These are phyloP conservation scores for Exophiala mesophila DNA, from an alignment of 2,329 filamentous ascomycete species.

Conservation along the genomic window DNA sequence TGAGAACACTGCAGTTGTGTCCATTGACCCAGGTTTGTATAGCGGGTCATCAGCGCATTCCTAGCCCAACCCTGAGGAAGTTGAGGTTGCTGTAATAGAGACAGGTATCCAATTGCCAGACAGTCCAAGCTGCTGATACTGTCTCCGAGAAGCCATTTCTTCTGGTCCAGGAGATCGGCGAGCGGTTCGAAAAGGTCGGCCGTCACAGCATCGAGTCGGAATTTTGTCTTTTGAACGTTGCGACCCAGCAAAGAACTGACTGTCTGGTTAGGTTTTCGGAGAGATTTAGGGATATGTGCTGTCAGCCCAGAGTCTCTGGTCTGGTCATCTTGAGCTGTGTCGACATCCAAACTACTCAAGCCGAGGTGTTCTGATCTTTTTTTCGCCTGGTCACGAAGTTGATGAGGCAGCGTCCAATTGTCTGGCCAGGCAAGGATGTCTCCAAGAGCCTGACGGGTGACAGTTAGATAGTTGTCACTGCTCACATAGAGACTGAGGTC, in stretches of 20 bases:
- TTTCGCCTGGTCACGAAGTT: constrained; percentile 65
- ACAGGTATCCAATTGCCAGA: constrained; percentile 72
- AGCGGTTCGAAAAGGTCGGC: constrained; percentile 68
- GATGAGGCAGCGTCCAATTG: constrained; percentile 78
- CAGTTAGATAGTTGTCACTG: constrained; percentile 74
- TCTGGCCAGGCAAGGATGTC: constrained; percentile 76
- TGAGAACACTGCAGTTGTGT: constrained; percentile 36
- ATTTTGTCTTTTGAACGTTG: constrained; percentile 66
- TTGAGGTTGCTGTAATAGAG: constrained; percentile 62
- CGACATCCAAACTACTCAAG: constrained; percentile 62
- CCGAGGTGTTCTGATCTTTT: constrained; percentile 65
- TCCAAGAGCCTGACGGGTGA: constrained; percentile 76
- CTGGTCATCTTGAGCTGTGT: constrained; percentile 40
- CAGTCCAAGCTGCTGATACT: constrained; percentile 68
- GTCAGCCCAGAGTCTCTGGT: constrained; percentile 33
- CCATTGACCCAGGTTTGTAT: constrained; percentile 42
- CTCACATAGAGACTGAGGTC: constrained; percentile 88
- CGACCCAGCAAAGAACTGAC: constrained; percentile 58
- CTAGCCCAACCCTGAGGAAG: constrained; percentile 60
- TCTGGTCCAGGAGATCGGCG: constrained; percentile 55
- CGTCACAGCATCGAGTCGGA: constrained; percentile 70
- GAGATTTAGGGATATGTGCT: constrained; percentile 38
- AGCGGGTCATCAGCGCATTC: constrained; percentile 51
- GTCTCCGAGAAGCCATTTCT: constrained; percentile 49
- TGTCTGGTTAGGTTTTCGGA: constrained; percentile 55